Evolutionary conservation across 495 filamentous ascomycete genomes (phyloP).

Genomic region (Aspergillus heteromorphus): DNA sequence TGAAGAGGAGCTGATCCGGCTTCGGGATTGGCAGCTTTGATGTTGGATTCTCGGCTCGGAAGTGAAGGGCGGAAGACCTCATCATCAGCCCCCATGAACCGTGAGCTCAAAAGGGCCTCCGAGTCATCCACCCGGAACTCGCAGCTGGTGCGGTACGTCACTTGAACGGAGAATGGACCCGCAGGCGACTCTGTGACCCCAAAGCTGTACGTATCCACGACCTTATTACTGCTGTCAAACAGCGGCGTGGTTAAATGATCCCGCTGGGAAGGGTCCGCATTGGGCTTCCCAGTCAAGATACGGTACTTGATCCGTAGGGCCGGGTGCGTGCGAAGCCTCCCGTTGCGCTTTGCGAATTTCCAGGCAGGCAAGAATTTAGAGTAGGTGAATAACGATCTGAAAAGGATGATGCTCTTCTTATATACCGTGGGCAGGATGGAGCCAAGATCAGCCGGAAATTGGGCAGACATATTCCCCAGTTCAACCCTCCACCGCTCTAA

Average conservation of each 20-base stretch:
- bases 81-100: conserved; percentile 90
- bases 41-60: conserved; percentile 33
- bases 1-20: conserved; percentile 68
- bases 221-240: conserved; percentile 57
- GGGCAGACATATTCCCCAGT: conserved; percentile 55
- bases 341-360: conserved; percentile 72
- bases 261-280: conserved; percentile 30
- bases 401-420: conserved; percentile 92
- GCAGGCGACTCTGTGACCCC: conserved; percentile 78
- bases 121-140: conserved; percentile 89
- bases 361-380: conserved; percentile 80
- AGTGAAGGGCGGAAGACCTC: conserved; percentile 77
- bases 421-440: conserved; percentile 80
- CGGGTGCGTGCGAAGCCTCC: conserved; percentile 58
- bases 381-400: conserved; percentile 84
- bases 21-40: conserved; percentile 41
- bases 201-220: conserved; percentile 72
- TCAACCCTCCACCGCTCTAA: conserved; percentile 88
- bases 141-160: conserved; percentile 80
- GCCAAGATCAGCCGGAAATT: conserved; percentile 56
- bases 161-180: conserved; percentile 73
- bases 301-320: conserved; percentile 73
- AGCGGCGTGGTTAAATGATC: conserved; percentile 72
- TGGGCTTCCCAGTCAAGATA: conserved; percentile 55
- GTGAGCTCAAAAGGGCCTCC: conserved; percentile 86